These are phyloP conservation scores for Bathelium albidoporum DNA, from an alignment of 495 filamentous ascomycete genomes.

Conservation along the genomic window DNA sequence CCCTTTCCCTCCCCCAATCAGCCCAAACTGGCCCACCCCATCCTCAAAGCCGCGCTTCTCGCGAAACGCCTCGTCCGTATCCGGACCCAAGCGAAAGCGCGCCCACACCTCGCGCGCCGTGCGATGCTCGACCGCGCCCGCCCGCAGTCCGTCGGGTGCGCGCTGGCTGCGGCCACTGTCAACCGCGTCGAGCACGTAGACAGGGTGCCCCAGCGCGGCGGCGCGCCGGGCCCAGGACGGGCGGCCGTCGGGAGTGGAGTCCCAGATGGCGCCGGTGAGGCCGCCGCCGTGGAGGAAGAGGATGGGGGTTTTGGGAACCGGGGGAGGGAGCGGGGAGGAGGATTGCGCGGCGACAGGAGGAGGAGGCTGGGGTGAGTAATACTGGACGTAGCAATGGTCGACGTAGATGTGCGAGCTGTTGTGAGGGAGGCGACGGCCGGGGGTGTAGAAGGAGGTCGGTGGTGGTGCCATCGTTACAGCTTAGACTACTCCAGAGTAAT, in stretches of 20 bases:
- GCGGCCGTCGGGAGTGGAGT: background rate
- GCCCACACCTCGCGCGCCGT: background rate
- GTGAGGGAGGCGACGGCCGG: constrained; percentile 1
- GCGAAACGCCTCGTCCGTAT: background rate
- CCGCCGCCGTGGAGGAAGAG: background rate
- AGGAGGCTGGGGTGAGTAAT: background rate
- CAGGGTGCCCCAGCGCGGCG: background rate
- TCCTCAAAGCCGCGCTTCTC: background rate
- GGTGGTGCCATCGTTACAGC: background rate
- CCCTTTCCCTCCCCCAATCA: background rate
- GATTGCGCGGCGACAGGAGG: background rate
- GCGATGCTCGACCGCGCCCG: background rate
- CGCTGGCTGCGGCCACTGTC: background rate
- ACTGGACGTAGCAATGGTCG: constrained; percentile 3
- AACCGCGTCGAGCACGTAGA: background rate
- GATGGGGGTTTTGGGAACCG: background rate
- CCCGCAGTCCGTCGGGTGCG: background rate
- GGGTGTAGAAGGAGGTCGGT: background rate
- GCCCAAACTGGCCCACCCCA: background rate
- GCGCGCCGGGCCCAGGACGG: background rate
- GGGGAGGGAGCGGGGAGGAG: background rate
- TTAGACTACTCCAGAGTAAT: too few relatives aligned
- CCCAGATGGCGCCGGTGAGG: background rate
- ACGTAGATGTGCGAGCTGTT: background rate
- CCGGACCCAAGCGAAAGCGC: background rate